Evolutionary conservation across 306 rosid species (phyloP), one percentile per base, ranked within the genome.

Genomic region (Gynostemma pentaphyllum): DNA sequence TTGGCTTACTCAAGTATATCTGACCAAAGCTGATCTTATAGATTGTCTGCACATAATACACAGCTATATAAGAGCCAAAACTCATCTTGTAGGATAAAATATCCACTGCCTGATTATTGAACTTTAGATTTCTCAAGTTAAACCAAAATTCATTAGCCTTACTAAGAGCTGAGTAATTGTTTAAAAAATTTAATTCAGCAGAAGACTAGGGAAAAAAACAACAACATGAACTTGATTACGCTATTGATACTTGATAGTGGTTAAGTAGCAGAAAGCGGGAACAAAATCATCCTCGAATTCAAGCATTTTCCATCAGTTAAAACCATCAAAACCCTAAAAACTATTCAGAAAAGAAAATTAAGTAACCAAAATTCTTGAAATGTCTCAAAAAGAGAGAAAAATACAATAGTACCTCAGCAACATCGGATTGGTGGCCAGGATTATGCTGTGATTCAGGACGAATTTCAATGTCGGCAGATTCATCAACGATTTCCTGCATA

Each of bases 401-500:
- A n/a, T n/a, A n/a, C n/a, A n/a, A n/a, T n/a, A n/a, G 45, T 34
- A 87, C 96, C 95, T 88, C 98, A 0, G 85, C 95, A 50, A 81
- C 80, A 75, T 92, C 96, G 13, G 96, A 71, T 70, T 88, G 94
- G 74, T 85, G 95, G 27, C 96, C 98, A 0, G 98, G 98, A 63
- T 92, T 92, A 22, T 92, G 98, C 81, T 92, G 98, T 0, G 96
- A 86, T 64, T 88, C 96, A 0, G 98, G 96, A 6, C 96, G 92
- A 75, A 92, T 92, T 83, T 92, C 98, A 12, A 92, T 92, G 45
- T 88, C 96, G 1, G 96, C 88, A 1, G 96, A 84, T 59, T 92
- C 96, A 28, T 88, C 98, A 8, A 92, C 98, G 8, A 92, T 92
- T 73, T 92, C 98, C 78, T 88, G 98, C 98, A 92, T 88, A 2